phyloP scores from a whole-genome alignment of 2,329 filamentous ascomycete species.

The Beauveria medogensis region DNA sequence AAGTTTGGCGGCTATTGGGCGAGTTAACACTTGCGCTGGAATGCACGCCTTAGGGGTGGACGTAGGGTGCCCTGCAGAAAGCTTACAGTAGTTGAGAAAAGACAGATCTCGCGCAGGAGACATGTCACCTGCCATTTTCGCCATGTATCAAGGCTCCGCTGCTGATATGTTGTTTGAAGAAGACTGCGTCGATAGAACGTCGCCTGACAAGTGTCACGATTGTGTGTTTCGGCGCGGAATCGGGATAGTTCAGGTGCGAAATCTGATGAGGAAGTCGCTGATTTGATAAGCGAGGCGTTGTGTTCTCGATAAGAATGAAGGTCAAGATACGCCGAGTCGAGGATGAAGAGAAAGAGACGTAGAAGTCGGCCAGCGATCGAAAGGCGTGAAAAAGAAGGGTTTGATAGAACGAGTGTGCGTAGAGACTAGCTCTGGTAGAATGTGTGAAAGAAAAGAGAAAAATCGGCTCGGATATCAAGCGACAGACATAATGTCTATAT shows the following conservation, averaged over 20 bases:
- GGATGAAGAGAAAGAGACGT: background rate
- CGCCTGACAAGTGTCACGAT: background rate
- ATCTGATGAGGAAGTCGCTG: no score
- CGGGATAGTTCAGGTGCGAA: background rate
- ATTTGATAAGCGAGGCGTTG: no score
- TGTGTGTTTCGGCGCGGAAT: background rate
- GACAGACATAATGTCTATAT: conserved; percentile 25
- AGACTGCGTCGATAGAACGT: background rate
- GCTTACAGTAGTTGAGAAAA: conserved; percentile 7
- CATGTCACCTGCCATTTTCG: background rate
- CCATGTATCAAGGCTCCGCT: background rate
- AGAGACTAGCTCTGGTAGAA: conserved; percentile 37
- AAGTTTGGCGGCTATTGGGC: conserved; percentile 18
- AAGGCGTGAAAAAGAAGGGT: conserved; percentile 14
- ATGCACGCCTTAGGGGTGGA: background rate
- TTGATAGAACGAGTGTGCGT: conserved; percentile 34
- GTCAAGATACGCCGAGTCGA: background rate
- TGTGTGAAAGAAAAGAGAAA: conserved; percentile 19
- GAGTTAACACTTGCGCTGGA: background rate
- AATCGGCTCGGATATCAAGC: conserved; percentile 19
- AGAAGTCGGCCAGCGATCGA: conserved; percentile 15
- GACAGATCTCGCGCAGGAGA: conserved; percentile 3
- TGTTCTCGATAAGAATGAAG: background rate
- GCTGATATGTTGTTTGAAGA: background rate
- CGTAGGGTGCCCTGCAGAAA: background rate